Conservation (phyloP, 805 yeast species). For the Vanderwaltozyma tropicalis region DNA sequence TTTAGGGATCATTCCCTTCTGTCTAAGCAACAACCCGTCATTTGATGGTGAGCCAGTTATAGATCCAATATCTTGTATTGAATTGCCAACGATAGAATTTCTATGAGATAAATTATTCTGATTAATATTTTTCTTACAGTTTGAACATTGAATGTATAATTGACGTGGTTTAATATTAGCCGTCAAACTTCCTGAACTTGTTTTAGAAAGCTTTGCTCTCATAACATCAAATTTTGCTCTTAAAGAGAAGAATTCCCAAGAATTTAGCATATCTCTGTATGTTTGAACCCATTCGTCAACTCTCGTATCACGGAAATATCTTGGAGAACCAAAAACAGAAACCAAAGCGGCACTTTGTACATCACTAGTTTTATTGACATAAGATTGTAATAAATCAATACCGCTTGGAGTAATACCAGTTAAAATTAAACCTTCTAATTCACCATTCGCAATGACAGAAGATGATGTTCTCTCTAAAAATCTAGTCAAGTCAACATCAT, state of each 20-base stretch:
- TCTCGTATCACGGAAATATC: constrained; percentile 64
- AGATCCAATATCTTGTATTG: not conserved
- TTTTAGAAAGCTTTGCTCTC: constrained; percentile 52
- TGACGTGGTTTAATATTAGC: constrained; percentile 55
- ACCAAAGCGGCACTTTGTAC: constrained; percentile 85
- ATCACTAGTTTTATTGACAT: constrained; percentile 81
- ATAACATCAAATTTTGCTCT: constrained; percentile 82
- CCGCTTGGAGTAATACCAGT: constrained; percentile 90
- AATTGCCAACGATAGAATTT: not conserved
- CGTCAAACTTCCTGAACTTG: constrained; percentile 37
- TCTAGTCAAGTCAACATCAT: constrained; percentile 65
- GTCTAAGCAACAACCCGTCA: not conserved
- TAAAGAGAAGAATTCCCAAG: constrained; percentile 69
- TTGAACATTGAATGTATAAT: constrained; percentile 66
- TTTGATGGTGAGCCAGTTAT: not conserved
- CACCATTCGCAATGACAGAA: constrained; percentile 66
- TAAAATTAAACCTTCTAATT: constrained; percentile 78
- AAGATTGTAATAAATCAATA: constrained; percentile 69
- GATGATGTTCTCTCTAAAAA: constrained; percentile 64
- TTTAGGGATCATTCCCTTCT: not conserved
- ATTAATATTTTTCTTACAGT: constrained; percentile 68
- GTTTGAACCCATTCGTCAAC: constrained; percentile 71
- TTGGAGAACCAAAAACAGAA: constrained; percentile 71
- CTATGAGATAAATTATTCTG: constrained; percentile 5
- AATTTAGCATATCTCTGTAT: constrained; percentile 58